Conservation (phyloP, 2,329 filamentous ascomycete genomes). For the Xylariaceae sp. region DNA sequence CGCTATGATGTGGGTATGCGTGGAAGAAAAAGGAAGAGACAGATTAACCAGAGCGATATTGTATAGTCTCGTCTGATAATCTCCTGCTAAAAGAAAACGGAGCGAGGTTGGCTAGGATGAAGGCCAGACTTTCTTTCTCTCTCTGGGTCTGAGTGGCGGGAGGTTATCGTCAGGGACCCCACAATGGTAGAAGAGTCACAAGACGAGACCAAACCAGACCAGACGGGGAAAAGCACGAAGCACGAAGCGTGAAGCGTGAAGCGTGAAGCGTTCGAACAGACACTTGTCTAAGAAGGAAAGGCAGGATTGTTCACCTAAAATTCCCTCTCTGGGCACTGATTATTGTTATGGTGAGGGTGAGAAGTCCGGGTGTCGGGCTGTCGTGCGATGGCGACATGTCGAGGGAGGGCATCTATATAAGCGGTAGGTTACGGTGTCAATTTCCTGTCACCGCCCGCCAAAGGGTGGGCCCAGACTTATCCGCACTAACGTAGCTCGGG, state of each 20-base stretch:
- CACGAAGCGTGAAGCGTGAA: background rate
- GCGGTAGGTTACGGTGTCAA: too few relatives aligned
- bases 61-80: background rate
- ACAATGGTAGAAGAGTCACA: background rate
- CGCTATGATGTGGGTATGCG: background rate
- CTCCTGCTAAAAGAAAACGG: slow-evolving; percentile 6
- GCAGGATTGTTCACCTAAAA: slow-evolving; percentile 4
- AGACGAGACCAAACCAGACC: background rate
- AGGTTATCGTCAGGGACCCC: background rate
- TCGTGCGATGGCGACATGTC: slow-evolving; percentile 24
- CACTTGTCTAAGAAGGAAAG: slow-evolving; percentile 8
- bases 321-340: background rate
- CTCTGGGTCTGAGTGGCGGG: background rate
- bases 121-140: background rate
- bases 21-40: background rate
- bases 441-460: too few relatives aligned
- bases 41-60: background rate
- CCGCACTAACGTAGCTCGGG: too few relatives aligned
- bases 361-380: slow-evolving; percentile 19
- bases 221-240: background rate
- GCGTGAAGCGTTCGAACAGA: background rate
- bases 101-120: slow-evolving; percentile 1
- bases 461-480: too few relatives aligned
- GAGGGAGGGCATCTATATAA: background rate
- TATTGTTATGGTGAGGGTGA: slow-evolving; percentile 6